Percentiles rank a stretch among this genome's conserved stretches.
Conservation (phyloP, 805 yeast genomes). For the Maudiozyma serrabonitensis region DNA sequence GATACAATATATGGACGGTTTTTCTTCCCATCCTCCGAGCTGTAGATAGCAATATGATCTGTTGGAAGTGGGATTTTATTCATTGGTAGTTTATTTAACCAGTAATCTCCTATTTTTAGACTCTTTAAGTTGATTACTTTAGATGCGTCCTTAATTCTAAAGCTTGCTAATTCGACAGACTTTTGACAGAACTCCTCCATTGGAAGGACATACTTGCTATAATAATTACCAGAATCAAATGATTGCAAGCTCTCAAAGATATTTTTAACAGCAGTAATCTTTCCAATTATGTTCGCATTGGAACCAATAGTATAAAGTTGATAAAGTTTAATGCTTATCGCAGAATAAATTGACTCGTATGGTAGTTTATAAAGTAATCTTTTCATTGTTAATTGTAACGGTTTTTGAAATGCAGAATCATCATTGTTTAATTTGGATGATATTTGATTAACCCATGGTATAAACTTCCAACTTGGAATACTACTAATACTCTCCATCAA, state of each 20-base stretch:
- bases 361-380: constrained; percentile 52
- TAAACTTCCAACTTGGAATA: constrained; percentile 52
- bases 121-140: constrained; percentile 24
- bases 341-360: constrained; percentile 55
- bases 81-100: constrained; percentile 43
- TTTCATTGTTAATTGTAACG: constrained; percentile 39
- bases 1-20: constrained; percentile 37
- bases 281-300: constrained; percentile 35
- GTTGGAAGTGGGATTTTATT: constrained; percentile 62
- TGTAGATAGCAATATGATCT: constrained; percentile 32
- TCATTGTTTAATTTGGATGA: constrained; percentile 56
- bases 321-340: constrained; percentile 48
- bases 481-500: constrained; percentile 31
- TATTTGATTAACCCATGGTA: constrained; percentile 78
- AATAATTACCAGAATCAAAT: constrained; percentile 19
- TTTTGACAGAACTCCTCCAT: constrained; percentile 43
- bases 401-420: constrained; percentile 42
- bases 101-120: constrained; percentile 41
- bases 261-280: constrained; percentile 42
- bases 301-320: constrained; percentile 23
- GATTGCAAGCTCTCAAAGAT: constrained; percentile 36
- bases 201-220: constrained; percentile 31
- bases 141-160: constrained; percentile 23
- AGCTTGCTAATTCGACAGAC: constrained; percentile 42
- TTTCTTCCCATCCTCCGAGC: constrained; percentile 36